Conservation (phyloP, 2,329 filamentous ascomycete genomes). For the Epichloe scottii region DNA sequence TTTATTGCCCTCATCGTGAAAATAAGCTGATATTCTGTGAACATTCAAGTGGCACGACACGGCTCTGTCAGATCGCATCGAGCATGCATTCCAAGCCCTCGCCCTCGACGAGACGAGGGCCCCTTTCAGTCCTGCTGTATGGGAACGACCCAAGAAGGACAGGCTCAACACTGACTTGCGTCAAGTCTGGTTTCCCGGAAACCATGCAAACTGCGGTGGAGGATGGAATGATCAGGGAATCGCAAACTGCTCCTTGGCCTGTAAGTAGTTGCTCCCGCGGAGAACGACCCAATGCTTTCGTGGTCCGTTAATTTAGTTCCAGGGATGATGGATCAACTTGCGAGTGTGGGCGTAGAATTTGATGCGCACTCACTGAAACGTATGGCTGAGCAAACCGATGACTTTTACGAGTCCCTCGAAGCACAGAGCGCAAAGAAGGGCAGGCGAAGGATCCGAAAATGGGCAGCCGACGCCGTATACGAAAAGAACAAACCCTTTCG, state of each 20-base stretch:
- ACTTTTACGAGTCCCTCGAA: slow-evolving; percentile 18
- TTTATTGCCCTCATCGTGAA: no score
- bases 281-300: background rate
- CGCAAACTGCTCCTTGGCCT: slow-evolving; percentile 26
- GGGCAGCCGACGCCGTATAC: slow-evolving; percentile 38
- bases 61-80: slow-evolving; percentile 36
- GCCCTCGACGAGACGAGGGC: slow-evolving; percentile 44
- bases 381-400: slow-evolving; percentile 23
- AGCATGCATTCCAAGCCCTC: slow-evolving; percentile 47
- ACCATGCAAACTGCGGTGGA: slow-evolving; percentile 58
- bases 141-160: slow-evolving; percentile 31
- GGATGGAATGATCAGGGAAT: slow-evolving; percentile 45
- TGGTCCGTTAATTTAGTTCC: background rate
- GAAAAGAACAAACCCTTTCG: slow-evolving; percentile 33
- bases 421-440: slow-evolving; percentile 6
- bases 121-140: slow-evolving; percentile 43
- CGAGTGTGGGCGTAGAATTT: slow-evolving; percentile 38
- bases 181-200: slow-evolving; percentile 57
- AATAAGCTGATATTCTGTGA: slow-evolving; percentile 18
- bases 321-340: slow-evolving; percentile 47
- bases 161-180: slow-evolving; percentile 30
- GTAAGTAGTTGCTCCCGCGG: slow-evolving; percentile 15
- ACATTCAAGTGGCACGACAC: slow-evolving; percentile 43
- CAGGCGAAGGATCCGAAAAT: slow-evolving; percentile 13
- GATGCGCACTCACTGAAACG: slow-evolving; percentile 27